Base-by-base conservation (phyloP, 495 filamentous ascomycete genomes). In the Xylaria grammica region DNA sequence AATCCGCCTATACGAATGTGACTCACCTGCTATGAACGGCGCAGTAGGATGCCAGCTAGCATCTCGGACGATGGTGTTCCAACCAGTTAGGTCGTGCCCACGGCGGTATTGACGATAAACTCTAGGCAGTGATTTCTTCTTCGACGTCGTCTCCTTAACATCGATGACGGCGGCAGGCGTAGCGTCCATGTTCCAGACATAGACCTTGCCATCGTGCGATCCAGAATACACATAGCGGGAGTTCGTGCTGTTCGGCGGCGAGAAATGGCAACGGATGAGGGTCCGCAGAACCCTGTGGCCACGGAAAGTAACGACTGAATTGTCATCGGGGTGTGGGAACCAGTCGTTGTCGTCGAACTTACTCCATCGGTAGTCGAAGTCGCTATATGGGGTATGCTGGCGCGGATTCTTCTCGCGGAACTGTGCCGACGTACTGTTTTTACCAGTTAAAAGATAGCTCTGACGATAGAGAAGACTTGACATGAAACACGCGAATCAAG, bases 231-330 rank as follows among this genome's bases (percentile, higher is more conserved):
- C 91, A 72, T 97, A 99, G 69, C 92, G 86, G 19, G 91, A 93
- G 71, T 97, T 89, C 17, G 94, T 94, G 76, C 91, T 95, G 13
- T 82, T 86, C 0, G 92, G 90, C 8, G 95, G 95, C 51, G 92
- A 95, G 80, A 99, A 99, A 74, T 98, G 95, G 69, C 95, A 99
- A 36, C 95, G 84, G 60, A 98, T 97, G 55, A 99, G 75, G 1
- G 95, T 99, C 61, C 91, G 89, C 59, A 94, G 82, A 9, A 99
- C 92, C 27, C 83, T 83, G 75, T 99, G 95, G 51, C 94, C 95
- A 26, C 90, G 85, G 83, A 93, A 98, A 3, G 94, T 97, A 57
- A 99, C 95, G 2, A 99, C 78, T 2, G 91, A 94, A 78, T 92
- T 94, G 78, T 99, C 95, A 64, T 94, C 78, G 2, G 91, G 92